Base-by-base conservation (phyloP, 2,329 filamentous ascomycete genomes). In the Trichoderma atroviride region DNA sequence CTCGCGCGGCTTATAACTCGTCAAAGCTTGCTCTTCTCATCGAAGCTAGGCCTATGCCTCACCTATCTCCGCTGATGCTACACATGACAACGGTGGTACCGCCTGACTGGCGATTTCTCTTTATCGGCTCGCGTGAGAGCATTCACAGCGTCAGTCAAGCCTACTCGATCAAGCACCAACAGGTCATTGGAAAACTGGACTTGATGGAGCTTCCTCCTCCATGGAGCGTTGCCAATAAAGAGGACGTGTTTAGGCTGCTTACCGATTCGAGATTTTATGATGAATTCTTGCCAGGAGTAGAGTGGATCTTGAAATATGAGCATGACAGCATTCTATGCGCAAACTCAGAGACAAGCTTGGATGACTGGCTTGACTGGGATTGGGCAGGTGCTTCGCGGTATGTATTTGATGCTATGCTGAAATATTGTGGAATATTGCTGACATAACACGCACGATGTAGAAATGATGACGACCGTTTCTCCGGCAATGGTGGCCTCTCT, bases 1-100 rank as follows among this genome's bases (percentile, higher is more conserved):
- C 79, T 7, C 77, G 76, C 35, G 71, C 75, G 19, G 78, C 76
- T 16, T 84, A 80, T 63, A 85, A 87, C 73, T 78, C 79, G 61
- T 83, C 80, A 69, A 87, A 87, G 74, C 80, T 88, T 47, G 86
- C 85, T 35, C 81, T 88, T 11, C 80, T 88, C n/a, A 83, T 88
- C 70, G 86, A 88, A 75, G 83, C 83, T 75, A 83, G 86, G 1
- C 74, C 82, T 0, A 79, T 81, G 40, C 81, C 85, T 4, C 79
- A 83, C 69, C 81, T 88, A 55, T 84, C 84, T 2, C 85, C 86
- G 2, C 78, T 86, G 50, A 79, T 87, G 74, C 79, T 87, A 35
- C 86, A 88, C 74, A 86, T 87, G 78, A 86, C 86, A 72, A 79
- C 83, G 3, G 84, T 87, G 22, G 82, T 88, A 1, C 86, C 86